Evolutionary conservation across 805 yeast genomes (phyloP).

Genomic region (Vanderwaltozyma yarrowii): DNA sequence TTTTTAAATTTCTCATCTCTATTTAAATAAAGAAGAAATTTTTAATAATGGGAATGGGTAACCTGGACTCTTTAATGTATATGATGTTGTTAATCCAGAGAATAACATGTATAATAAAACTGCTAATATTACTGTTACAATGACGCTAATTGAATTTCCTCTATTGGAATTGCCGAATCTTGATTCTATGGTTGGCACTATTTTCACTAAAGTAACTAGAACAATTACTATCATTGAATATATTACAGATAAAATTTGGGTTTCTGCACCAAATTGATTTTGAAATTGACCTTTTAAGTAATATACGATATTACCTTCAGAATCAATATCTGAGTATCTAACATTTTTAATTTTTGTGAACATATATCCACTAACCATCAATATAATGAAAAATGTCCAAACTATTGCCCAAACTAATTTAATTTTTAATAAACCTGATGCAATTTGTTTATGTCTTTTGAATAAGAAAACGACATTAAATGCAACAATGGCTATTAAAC

Average conservation of each 20-base stretch:
- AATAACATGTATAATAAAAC: slow-evolving; percentile 43
- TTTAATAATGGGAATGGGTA: slow-evolving; percentile 51
- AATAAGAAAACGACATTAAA: slow-evolving; percentile 26
- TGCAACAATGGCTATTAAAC: slow-evolving; percentile 28
- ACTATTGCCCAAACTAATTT: slow-evolving; percentile 64
- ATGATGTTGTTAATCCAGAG: slow-evolving; percentile 55
- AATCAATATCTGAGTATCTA: slow-evolving; percentile 37
- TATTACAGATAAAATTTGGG: slow-evolving; percentile 68
- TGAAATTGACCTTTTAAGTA: slow-evolving; percentile 54
- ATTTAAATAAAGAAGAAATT: neutral
- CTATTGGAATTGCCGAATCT: slow-evolving; percentile 24
- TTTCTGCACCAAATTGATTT: slow-evolving; percentile 75
- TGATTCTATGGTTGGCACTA: slow-evolving; percentile 34
- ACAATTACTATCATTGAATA: slow-evolving; percentile 60
- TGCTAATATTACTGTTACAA: slow-evolving; percentile 38
- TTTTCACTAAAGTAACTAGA: slow-evolving; percentile 47
- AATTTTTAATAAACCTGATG: slow-evolving; percentile 36
- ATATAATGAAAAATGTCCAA: slow-evolving; percentile 46
- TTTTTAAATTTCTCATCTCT: too few relatives aligned
- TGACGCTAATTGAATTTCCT: slow-evolving; percentile 32
- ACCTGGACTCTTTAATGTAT: slow-evolving; percentile 57
- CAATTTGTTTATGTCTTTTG: slow-evolving; percentile 26
- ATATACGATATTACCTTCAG: slow-evolving; percentile 37
- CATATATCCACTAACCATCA: slow-evolving; percentile 87
- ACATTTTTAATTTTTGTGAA: slow-evolving; percentile 74